phyloP scores from a whole-genome alignment of 2,329 filamentous ascomycete species.

The Exophiala alcalophila region DNA sequence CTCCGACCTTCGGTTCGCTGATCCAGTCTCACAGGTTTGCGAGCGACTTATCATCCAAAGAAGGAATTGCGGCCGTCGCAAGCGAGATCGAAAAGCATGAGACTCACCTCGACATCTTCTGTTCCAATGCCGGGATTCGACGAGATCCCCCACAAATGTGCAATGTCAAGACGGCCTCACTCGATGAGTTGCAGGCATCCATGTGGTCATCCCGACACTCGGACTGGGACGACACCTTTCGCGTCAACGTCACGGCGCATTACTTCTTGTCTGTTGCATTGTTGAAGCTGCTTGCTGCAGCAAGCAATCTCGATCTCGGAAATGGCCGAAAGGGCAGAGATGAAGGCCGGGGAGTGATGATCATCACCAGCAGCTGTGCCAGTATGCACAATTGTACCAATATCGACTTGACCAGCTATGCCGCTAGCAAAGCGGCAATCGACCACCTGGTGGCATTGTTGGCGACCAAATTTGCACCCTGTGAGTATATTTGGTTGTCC shows the following conservation, averaged over 20 bases:
- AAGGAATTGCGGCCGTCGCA: slow-evolving; percentile 39
- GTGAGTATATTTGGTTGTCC: slow-evolving; percentile 9
- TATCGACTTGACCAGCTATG: slow-evolving; percentile 53
- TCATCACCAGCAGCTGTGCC: slow-evolving; percentile 53
- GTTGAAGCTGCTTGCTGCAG: slow-evolving; percentile 44
- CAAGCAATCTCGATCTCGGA: slow-evolving; percentile 34
- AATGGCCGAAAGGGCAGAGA: slow-evolving; percentile 35
- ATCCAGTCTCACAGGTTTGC: slow-evolving; percentile 25
- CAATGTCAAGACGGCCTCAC: slow-evolving; percentile 43
- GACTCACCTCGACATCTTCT: slow-evolving; percentile 46
- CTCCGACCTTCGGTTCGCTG: background rate
- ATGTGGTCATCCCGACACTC: slow-evolving; percentile 46
- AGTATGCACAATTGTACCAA: slow-evolving; percentile 55
- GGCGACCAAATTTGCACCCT: slow-evolving; percentile 46
- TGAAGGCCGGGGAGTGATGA: slow-evolving; percentile 46
- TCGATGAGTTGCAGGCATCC: slow-evolving; percentile 45
- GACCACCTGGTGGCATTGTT: slow-evolving; percentile 52
- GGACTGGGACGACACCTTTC: slow-evolving; percentile 49
- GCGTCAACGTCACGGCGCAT: slow-evolving; percentile 50
- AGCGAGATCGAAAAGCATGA: slow-evolving; percentile 37
- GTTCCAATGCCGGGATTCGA: slow-evolving; percentile 51
- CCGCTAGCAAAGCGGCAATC: slow-evolving; percentile 51
- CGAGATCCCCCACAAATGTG: slow-evolving; percentile 46
- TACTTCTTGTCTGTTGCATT: slow-evolving; percentile 51
- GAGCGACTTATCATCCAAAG: slow-evolving; percentile 43